Percentiles rank a stretch among this genome's conserved stretches.
These are phyloP conservation scores for Alnus glutinosa DNA, from an alignment of 306 rosid genomes.

Conservation along the genomic window DNA sequence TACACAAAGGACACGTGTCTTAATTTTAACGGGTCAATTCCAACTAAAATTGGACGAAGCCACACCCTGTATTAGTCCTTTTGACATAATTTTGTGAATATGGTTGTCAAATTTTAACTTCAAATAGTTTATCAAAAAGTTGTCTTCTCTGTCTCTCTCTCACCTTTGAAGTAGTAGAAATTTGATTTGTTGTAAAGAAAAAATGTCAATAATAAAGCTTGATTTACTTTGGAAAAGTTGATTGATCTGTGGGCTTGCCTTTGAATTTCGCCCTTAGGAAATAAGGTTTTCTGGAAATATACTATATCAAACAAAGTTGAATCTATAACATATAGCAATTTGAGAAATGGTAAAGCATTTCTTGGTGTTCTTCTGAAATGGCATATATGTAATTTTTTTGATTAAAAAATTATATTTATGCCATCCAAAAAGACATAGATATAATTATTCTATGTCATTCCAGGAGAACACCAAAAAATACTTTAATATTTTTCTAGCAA, in stretches of 20 bases:
- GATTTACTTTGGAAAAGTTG: constrained; percentile 26
- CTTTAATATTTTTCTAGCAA: too few relatives aligned
- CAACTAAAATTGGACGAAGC: too few relatives aligned
- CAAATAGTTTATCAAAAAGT: neutral
- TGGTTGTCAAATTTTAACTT: neutral
- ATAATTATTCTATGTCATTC: too few relatives aligned
- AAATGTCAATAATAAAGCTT: constrained; percentile 25
- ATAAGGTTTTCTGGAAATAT: neutral
- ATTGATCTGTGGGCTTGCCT: constrained; percentile 2
- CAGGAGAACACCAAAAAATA: too few relatives aligned
- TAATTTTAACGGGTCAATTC: too few relatives aligned
- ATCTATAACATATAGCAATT: neutral
- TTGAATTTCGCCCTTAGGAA: neutral
- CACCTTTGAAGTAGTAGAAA: neutral
- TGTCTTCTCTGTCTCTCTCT: constrained; percentile 3
- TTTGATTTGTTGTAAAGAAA: constrained; percentile 11
- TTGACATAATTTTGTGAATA: neutral
- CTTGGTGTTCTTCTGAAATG: too few relatives aligned
- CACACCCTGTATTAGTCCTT: neutral
- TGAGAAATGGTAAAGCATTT: too few relatives aligned
- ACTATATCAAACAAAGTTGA: neutral
- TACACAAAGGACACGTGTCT: too few relatives aligned
- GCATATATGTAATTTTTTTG: too few relatives aligned
- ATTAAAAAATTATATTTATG: too few relatives aligned
- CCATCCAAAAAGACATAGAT: too few relatives aligned